Evolutionary conservation across 345 rosid species (phyloP).

Genomic region (Odontarrhena argentea): DNA sequence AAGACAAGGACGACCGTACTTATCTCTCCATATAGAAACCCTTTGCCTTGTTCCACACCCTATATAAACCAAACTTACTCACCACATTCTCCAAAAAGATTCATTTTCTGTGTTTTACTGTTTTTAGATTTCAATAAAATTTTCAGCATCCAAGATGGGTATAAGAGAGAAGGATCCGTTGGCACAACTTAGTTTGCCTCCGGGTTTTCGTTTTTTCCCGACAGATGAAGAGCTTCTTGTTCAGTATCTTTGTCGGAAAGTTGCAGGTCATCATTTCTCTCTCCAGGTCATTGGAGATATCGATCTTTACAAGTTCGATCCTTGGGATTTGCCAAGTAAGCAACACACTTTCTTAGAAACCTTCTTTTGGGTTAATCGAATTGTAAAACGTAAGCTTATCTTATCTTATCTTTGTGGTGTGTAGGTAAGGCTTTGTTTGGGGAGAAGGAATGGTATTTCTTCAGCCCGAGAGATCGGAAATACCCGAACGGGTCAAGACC

Average conservation of each 20-base stretch:
- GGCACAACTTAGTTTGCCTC: slow-evolving; percentile 83
- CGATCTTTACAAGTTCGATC: slow-evolving; percentile 93
- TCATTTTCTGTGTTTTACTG: too few relatives aligned
- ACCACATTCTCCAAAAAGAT: slow-evolving; percentile 6
- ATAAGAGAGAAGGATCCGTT: slow-evolving; percentile 66
- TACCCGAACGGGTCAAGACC: slow-evolving; percentile 98
- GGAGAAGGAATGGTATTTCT: slow-evolving; percentile 70
- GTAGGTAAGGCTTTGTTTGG: slow-evolving; percentile 76
- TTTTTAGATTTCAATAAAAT: too few relatives aligned
- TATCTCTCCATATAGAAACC: slow-evolving; percentile 37
- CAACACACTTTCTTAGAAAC: not conserved
- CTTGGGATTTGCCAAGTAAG: slow-evolving; percentile 93
- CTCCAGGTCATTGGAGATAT: slow-evolving; percentile 75
- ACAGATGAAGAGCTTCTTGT: slow-evolving; percentile 97
- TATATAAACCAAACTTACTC: slow-evolving; percentile 31
- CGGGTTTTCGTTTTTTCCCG: slow-evolving; percentile 91
- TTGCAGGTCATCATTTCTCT: slow-evolving; percentile 71
- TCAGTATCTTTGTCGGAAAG: slow-evolving; percentile 80
- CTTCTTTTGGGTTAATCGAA: not conserved
- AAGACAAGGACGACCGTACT: slow-evolving; percentile 78
- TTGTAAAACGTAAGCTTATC: slow-evolving; percentile 6
- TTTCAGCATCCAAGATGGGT: slow-evolving; percentile 51
- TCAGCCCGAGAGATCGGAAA: slow-evolving; percentile 81
- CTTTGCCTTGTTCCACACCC: slow-evolving; percentile 29
- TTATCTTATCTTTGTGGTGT: not conserved